Conservation (phyloP, 768 basidiomycete species). For the Suillus tomentosus region DNA sequence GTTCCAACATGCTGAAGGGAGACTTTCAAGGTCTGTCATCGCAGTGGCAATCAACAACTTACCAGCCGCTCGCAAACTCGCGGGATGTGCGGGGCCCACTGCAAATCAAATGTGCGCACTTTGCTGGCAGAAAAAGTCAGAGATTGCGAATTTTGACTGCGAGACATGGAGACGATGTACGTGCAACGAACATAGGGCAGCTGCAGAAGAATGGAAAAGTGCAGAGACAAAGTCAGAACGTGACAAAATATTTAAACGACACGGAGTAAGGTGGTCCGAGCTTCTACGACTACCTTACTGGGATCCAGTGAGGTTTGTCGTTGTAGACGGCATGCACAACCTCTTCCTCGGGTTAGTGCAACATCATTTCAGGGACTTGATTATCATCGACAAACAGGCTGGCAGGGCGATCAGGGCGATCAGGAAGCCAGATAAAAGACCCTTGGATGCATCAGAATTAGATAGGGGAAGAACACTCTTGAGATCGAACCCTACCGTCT, state of each 20-base stretch:
- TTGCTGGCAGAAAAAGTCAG: conserved; percentile 13
- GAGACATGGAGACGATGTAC: conserved; percentile 14
- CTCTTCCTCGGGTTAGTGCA: no score
- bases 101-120: conserved; percentile 7
- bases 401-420: no score
- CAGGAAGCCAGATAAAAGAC: no score
- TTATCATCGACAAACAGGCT: no score
- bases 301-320: no score
- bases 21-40: no score
- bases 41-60: conserved; percentile 35
- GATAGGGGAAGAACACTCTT: conserved; percentile 5
- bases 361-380: no score
- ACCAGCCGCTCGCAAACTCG: conserved; percentile 29
- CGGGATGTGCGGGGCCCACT: conserved; percentile 17
- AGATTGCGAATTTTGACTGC: conserved; percentile 8
- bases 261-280: conserved; percentile 32
- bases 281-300: conserved; percentile 37
- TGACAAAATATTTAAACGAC: conserved; percentile 6
- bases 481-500: neutral
- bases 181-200: neutral
- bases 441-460: conserved; percentile 4
- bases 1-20: conserved; percentile 12
- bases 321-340: no score
- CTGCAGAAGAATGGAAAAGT: conserved; percentile 22
- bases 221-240: conserved; percentile 14